A percentile compares a stretch with the other conserved stretches of the same genome.
Evolutionary conservation across 2,329 filamentous ascomycete genomes (phyloP).

Genomic region (Curvularia lunata): DNA sequence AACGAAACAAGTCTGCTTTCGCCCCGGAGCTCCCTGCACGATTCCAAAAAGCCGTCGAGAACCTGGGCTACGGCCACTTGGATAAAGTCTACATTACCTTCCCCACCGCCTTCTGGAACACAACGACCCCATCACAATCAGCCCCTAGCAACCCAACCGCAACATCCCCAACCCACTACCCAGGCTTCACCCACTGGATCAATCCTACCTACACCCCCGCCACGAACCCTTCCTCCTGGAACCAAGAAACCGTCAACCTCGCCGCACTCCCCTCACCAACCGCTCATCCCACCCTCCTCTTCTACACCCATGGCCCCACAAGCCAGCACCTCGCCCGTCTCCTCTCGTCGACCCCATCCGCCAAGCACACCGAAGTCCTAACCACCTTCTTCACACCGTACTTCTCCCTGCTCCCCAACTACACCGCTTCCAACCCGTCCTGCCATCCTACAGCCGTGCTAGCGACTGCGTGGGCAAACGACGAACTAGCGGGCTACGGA

Average conservation of each 20-base stretch:
- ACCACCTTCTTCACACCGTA: conserved; percentile 77
- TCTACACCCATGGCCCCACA: conserved; percentile 73
- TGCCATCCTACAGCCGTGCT: conserved; percentile 70
- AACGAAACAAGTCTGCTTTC: conserved; percentile 56
- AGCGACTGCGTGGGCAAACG: conserved; percentile 78
- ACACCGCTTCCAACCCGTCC: conserved; percentile 49
- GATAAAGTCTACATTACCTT: conserved; percentile 73
- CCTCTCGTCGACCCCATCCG: conserved; percentile 47
- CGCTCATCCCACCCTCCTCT: conserved; percentile 81
- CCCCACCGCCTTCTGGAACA: conserved; percentile 75
- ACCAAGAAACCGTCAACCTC: conserved; percentile 78
- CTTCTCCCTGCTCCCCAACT: conserved; percentile 75
- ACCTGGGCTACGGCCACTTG: conserved; percentile 71
- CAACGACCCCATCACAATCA: conserved; percentile 20
- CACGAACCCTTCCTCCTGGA: conserved; percentile 70
- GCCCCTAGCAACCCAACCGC: neutral
- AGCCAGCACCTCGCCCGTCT: conserved; percentile 40
- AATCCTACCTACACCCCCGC: conserved; percentile 69
- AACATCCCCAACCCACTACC: conserved; percentile 50
- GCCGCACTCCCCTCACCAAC: conserved; percentile 64
- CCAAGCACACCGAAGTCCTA: conserved; percentile 59
- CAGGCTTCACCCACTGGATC: conserved; percentile 79
- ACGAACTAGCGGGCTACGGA: conserved; percentile 80
- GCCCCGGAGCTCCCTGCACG: conserved; percentile 64
- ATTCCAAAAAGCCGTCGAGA: conserved; percentile 66